phyloP scores from a whole-genome alignment of 2,329 filamentous ascomycete species.

The Tolypocladium inflatum region DNA sequence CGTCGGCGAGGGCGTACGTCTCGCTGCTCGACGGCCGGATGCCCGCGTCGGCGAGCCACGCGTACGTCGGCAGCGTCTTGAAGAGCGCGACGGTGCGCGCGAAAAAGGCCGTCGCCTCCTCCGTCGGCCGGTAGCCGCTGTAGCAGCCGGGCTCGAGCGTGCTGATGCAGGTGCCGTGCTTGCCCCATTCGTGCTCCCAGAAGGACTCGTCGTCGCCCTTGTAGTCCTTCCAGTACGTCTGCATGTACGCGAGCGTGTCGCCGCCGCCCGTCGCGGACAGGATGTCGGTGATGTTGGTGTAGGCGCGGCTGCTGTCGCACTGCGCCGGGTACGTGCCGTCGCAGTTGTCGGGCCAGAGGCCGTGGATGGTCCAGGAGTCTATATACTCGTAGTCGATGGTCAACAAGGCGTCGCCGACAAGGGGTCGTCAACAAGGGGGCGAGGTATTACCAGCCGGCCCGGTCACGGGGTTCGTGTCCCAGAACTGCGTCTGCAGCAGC shows the following conservation, averaged over 20 bases:
- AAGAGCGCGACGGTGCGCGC: slow-evolving; percentile 55
- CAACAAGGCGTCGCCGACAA: not conserved
- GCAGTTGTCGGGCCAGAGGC: slow-evolving; percentile 58
- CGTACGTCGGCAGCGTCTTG: slow-evolving; percentile 57
- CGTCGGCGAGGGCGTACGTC: slow-evolving; percentile 48
- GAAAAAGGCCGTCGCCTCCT: slow-evolving; percentile 64
- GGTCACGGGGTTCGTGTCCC: slow-evolving; percentile 56
- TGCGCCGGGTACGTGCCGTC: slow-evolving; percentile 59
- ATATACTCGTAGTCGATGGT: slow-evolving; percentile 12
- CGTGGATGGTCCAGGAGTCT: slow-evolving; percentile 67
- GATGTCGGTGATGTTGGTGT: slow-evolving; percentile 57
- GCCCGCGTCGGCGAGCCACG: slow-evolving; percentile 49
- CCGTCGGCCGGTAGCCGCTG: slow-evolving; percentile 43
- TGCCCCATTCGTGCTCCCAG: slow-evolving; percentile 69
- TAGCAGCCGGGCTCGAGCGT: slow-evolving; percentile 63
- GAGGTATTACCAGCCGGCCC: slow-evolving; percentile 37
- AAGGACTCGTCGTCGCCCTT: slow-evolving; percentile 53
- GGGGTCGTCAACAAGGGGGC: not conserved
- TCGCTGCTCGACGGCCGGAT: slow-evolving; percentile 42
- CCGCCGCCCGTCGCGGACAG: slow-evolving; percentile 40
- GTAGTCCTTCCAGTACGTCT: slow-evolving; percentile 63
- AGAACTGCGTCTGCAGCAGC: slow-evolving; percentile 67
- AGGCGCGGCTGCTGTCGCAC: slow-evolving; percentile 52
- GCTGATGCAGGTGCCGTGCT: slow-evolving; percentile 62
- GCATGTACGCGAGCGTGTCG: slow-evolving; percentile 56